These are phyloP conservation scores for Ochromonas danica DNA, from an alignment of 108 stramenopile genomes.

Conservation along the genomic window DNA sequence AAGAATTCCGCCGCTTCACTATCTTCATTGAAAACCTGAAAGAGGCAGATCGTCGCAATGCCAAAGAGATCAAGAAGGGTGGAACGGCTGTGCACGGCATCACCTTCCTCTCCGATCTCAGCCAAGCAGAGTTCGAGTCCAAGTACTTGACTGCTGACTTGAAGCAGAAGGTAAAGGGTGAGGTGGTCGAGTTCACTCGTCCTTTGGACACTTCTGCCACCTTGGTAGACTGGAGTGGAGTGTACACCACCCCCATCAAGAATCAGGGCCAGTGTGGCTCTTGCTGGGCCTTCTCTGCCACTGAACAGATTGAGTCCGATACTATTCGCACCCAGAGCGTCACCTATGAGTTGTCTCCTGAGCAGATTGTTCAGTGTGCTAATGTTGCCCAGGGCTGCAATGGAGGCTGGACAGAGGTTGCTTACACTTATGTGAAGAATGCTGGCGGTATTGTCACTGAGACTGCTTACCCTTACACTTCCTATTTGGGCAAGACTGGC, in stretches of 20 bases:
- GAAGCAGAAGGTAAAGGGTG: neutral
- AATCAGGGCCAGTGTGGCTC: too few species aligned
- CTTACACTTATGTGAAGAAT: neutral
- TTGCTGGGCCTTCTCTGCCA: constrained; percentile 10
- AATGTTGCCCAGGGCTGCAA: too few species aligned
- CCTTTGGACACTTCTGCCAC: neutral
- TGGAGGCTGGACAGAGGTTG: too few species aligned
- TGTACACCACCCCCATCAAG: neutral
- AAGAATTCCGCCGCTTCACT: neutral
- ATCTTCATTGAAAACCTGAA: neutral
- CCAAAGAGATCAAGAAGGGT: neutral
- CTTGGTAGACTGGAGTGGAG: neutral
- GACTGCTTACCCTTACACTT: neutral
- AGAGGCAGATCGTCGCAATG: neutral
- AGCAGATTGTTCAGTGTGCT: neutral
- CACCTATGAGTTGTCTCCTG: neutral
- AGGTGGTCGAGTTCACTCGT: neutral
- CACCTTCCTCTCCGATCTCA: constrained; percentile 4
- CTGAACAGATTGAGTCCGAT: constrained; percentile 2
- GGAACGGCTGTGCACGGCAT: neutral
- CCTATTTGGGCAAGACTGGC: neutral
- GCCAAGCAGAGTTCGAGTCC: neutral
- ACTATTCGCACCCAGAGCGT: neutral
- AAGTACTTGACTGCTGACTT: neutral
- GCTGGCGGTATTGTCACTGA: constrained; percentile 1